Evolutionary conservation across 1,284 basidiomycete genomes (phyloP), one percentile per base, ranked within the genome.

Genomic region (Rhodotorula glutinis): DNA sequence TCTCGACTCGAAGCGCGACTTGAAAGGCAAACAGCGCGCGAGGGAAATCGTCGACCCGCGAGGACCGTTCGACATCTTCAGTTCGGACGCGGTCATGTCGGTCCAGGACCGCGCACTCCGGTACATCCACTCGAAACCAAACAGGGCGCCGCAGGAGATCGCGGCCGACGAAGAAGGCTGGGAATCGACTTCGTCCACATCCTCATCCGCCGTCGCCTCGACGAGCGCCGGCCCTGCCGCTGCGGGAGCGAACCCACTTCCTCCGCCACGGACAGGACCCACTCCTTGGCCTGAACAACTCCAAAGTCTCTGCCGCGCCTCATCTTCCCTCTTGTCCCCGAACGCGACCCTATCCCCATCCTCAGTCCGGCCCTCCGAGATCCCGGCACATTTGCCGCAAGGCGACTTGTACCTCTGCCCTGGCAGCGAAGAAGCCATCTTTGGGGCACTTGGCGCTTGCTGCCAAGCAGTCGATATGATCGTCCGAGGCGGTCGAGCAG

Each of bases 361-460:
- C 3, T 51, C 10, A 17, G n/a, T 3, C 49, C 49, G 25, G 49
- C 25, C 49, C 25, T 14, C 49, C 49, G 92, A 95, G 78, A 92
- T 96, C 49, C 92, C 92, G 0, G 79, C 82, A 30, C 85, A 83
- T 5, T 78, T 88, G 21, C 82, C 87, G 2, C 87, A 92, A 74
- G 89, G 90, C 44, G 92, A 95, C 79, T 77, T 95, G 21, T 96
- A 95, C 76, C 81, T 82, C 89, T 92, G 76, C 77, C 86, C 85
- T 0, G 82, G 82, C 59, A 89, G 88, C 14, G 76, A 90, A 2
- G 81, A 85, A 52, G 89, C 90, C 0, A 87, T 92, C 40, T 84
- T 87, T 77, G 89, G 89, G 0, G 88, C 89, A 1, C 74, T 90
- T 2, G 87, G 87, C 0, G 89, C 91, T 0, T 85, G 91, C 0